Conservation (phyloP, 2,329 filamentous ascomycete species). For the Rutstroemia sp. region DNA sequence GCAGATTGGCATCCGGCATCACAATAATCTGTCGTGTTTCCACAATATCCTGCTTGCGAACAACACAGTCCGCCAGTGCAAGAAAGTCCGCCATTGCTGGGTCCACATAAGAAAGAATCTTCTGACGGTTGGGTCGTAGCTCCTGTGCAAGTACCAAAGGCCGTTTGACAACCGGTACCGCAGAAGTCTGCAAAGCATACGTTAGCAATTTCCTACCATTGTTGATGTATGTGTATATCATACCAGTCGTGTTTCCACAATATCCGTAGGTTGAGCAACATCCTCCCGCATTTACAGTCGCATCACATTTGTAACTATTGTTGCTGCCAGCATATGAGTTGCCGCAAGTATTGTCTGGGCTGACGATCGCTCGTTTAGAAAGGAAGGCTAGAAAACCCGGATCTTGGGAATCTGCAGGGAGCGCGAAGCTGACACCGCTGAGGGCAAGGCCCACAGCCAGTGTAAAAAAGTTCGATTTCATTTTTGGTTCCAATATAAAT, state of each 20-base stretch:
- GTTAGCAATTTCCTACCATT: neutral
- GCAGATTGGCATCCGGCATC: slow-evolving; percentile 16
- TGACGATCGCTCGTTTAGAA: slow-evolving; percentile 5
- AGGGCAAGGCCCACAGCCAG: slow-evolving; percentile 4
- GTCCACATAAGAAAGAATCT: neutral
- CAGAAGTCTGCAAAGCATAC: slow-evolving; percentile 19
- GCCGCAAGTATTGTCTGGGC: slow-evolving; percentile 19
- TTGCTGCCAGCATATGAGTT: slow-evolving; percentile 3
- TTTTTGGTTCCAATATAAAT: slow-evolving; percentile 2
- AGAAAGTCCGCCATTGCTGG: neutral
- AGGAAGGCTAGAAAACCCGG: slow-evolving; percentile 6
- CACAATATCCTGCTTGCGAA: slow-evolving; percentile 5
- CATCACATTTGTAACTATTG: slow-evolving; percentile 23
- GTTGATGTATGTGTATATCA: neutral
- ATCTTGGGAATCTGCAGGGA: slow-evolving; percentile 8
- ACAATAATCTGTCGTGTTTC: slow-evolving; percentile 9
- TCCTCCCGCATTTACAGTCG: slow-evolving; percentile 15
- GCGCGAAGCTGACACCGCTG: slow-evolving; percentile 4
- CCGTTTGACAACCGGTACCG: slow-evolving; percentile 17
- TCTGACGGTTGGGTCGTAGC: slow-evolving; percentile 3
- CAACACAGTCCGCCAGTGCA: slow-evolving; percentile 5
- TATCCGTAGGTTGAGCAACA: slow-evolving; percentile 27
- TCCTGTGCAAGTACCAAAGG: slow-evolving; percentile 7
- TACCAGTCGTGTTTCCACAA: slow-evolving; percentile 14
- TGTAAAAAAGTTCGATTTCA: slow-evolving; percentile 7